Evolutionary conservation across 805 yeast species (phyloP).

Genomic region (Saccharomyces mikatae): DNA sequence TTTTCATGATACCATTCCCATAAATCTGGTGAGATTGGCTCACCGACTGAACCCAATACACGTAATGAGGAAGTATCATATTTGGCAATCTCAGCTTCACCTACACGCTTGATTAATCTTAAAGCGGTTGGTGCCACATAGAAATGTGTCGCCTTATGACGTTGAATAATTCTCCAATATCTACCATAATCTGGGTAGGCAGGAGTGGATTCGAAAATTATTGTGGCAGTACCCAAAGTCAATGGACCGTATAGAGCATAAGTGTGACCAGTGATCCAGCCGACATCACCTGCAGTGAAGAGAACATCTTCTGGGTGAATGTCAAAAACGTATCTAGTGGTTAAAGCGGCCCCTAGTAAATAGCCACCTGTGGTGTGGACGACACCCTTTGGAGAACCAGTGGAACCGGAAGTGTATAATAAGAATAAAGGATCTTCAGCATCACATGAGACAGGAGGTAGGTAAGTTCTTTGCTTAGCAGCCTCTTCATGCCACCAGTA

Average conservation of each 20-base stretch:
- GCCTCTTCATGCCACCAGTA: slow-evolving; percentile 93
- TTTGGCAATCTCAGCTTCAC: slow-evolving; percentile 68
- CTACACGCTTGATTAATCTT: slow-evolving; percentile 78
- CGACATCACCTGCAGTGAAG: slow-evolving; percentile 94
- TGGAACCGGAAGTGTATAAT: slow-evolving; percentile 90
- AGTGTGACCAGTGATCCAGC: slow-evolving; percentile 97
- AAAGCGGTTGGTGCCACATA: slow-evolving; percentile 96
- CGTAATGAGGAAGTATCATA: slow-evolving; percentile 75
- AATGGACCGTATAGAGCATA: slow-evolving; percentile 90
- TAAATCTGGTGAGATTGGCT: slow-evolving; percentile 90
- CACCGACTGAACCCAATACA: slow-evolving; percentile 91
- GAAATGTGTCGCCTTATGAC: slow-evolving; percentile 82
- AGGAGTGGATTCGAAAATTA: slow-evolving; percentile 91
- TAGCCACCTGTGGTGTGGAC: slow-evolving; percentile 90
- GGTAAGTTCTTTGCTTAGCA: slow-evolving; percentile 71
- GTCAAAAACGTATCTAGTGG: slow-evolving; percentile 86
- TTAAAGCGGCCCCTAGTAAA: slow-evolving; percentile 77
- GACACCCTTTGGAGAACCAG: slow-evolving; percentile 95
- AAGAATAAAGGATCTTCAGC: slow-evolving; percentile 91
- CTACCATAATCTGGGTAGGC: slow-evolving; percentile 88
- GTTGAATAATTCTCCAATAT: slow-evolving; percentile 88
- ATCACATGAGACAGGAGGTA: slow-evolving; percentile 79
- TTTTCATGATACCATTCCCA: slow-evolving; percentile 97
- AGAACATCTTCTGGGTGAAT: slow-evolving; percentile 74
- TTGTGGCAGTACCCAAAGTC: slow-evolving; percentile 74